These are phyloP conservation scores for Diutina rugosa DNA, from an alignment of 1,139 yeast genomes.

Conservation along the genomic window DNA sequence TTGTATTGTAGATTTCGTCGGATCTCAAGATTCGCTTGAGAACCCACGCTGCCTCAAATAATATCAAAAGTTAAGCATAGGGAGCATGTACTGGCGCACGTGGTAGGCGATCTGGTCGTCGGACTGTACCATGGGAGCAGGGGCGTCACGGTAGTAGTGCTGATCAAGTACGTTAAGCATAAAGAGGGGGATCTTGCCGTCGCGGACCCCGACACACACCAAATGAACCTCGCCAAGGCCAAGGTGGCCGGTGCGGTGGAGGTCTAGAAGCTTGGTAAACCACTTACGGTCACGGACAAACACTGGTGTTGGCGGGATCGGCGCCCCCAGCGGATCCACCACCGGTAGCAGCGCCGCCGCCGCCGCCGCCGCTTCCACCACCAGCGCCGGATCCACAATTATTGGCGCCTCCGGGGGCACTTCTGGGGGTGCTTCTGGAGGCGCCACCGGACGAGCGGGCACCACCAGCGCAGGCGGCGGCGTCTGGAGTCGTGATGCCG, in stretches of 20 bases:
- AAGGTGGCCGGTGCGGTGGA: conserved; percentile 18
- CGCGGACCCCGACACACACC: conserved; percentile 27
- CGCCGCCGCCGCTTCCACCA: not conserved
- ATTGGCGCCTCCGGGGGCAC: too few species aligned
- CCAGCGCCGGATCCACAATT: not conserved
- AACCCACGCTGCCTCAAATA: too few species aligned
- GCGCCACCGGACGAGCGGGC: too few species aligned
- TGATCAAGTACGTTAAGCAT: conserved; percentile 28
- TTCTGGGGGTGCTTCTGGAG: too few species aligned
- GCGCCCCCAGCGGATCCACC: not conserved
- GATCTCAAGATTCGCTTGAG: too few species aligned
- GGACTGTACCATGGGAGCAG: conserved; percentile 11
- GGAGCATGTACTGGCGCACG: conserved; percentile 24
- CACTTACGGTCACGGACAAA: conserved; percentile 29
- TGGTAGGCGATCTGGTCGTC: conserved; percentile 23
- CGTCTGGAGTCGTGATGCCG: not conserved
- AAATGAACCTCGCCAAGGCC: conserved; percentile 21
- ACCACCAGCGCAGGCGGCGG: not conserved
- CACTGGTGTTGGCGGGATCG: conserved; percentile 13
- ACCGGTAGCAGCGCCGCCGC: not conserved
- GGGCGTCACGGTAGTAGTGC: conserved; percentile 15
- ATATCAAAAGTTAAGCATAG: conserved; percentile 10
- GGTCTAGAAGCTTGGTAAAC: conserved; percentile 21
- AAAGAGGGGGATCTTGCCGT: conserved; percentile 25
- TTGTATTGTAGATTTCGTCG: too few species aligned